phyloP scores from a whole-genome alignment of 768 basidiomycete species.

The Trametes sanguinea region DNA sequence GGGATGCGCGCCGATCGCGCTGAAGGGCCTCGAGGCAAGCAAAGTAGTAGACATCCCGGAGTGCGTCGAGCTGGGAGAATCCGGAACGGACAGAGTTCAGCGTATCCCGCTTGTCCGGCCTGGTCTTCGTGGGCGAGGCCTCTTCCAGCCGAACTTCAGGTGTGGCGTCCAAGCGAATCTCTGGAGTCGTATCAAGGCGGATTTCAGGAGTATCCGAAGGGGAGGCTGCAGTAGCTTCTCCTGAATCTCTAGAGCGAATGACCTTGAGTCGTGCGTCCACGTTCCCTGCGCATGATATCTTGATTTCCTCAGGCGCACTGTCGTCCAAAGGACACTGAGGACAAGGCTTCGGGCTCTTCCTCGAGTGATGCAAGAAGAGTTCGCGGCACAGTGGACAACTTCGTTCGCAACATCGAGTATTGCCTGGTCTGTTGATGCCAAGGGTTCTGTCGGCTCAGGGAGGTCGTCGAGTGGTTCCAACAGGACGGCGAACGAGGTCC shows the following conservation, averaged over 20 bases:
- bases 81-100: conserved; percentile 43
- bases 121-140: conserved; percentile 27
- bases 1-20: conserved; percentile 51
- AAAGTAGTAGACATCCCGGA: conserved; percentile 44
- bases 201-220: conserved; percentile 41
- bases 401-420: conserved; percentile 56
- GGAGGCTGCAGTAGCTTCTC: conserved; percentile 22
- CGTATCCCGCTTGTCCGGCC: conserved; percentile 9
- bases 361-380: conserved; percentile 52
- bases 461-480: conserved; percentile 53
- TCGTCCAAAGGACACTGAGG: conserved; percentile 53
- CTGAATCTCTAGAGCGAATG: conserved; percentile 38
- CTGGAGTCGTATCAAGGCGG: conserved; percentile 41
- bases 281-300: conserved; percentile 49
- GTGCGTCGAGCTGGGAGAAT: conserved; percentile 30
- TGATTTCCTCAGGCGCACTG: conserved; percentile 46
- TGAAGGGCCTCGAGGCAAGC: conserved; percentile 47
- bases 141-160: conserved; percentile 45
- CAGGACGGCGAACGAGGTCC: conserved; percentile 70
- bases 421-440: conserved; percentile 46
- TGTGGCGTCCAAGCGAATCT: conserved; percentile 41
- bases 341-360: conserved; percentile 50
- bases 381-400: conserved; percentile 54
- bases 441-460: conserved; percentile 43
- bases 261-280: conserved; percentile 55